These are phyloP conservation scores for Musa beccarii DNA, from an alignment of 176 grass and related monocot genomes.

Conservation along the genomic window DNA sequence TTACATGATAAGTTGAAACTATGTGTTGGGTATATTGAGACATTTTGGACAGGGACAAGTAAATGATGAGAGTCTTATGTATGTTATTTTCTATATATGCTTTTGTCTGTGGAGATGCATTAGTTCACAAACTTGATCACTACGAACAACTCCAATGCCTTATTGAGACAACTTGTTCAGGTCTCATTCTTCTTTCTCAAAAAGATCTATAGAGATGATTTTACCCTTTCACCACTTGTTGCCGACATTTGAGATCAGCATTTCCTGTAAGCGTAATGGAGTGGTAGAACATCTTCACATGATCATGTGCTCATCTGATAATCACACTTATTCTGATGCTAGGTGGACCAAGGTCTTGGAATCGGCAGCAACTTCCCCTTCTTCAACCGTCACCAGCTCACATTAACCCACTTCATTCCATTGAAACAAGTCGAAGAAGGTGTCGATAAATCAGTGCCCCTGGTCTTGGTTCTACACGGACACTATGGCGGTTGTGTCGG, in stretches of 20 bases:
- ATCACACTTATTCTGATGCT: constrained; percentile 14
- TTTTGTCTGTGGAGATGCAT: too few species aligned
- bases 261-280: not conserved
- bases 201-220: not conserved
- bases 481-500: constrained; percentile 97
- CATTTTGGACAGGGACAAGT: not conserved
- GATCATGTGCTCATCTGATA: not conserved
- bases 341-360: constrained; percentile 97
- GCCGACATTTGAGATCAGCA: not conserved
- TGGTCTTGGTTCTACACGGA: constrained; percentile 83
- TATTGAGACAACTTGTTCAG: too few species aligned
- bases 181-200: too few species aligned
- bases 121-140: too few species aligned
- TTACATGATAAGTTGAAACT: not conserved
- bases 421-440: constrained; percentile 85
- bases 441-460: constrained; percentile 61
- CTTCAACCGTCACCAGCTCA: constrained; percentile 95
- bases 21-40: not conserved
- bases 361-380: constrained; percentile 86
- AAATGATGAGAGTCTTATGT: not conserved
- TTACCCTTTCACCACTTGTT: not conserved
- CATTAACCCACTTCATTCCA: constrained; percentile 70
- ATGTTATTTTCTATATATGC: not conserved
- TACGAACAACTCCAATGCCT: too few species aligned
- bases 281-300: not conserved